phyloP scores from a whole-genome alignment of 257 asterid genomes.

The Schizonepeta tenuifolia region DNA sequence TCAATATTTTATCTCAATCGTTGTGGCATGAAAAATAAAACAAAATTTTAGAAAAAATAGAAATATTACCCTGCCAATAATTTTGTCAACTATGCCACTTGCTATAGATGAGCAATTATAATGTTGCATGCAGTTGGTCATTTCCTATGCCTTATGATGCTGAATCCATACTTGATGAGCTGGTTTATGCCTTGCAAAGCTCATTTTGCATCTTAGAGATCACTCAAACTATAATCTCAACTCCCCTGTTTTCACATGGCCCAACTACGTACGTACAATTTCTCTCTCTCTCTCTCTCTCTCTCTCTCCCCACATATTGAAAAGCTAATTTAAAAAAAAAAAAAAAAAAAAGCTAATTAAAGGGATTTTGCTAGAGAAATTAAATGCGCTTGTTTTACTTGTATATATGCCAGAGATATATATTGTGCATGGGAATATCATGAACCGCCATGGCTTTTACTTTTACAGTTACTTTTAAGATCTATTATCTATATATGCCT shows the following conservation, averaged over 20 bases:
- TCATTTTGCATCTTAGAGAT: slow-evolving; percentile 4
- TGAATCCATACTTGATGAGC: slow-evolving; percentile 22
- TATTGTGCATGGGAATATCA: slow-evolving; percentile 26
- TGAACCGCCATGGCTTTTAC: slow-evolving; percentile 1
- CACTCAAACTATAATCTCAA: slow-evolving; percentile 18
- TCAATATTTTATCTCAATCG: no score
- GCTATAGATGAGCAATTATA: no score
- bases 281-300: neutral
- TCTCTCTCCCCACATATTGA: neutral
- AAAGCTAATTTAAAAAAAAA: no score
- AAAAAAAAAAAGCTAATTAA: neutral
- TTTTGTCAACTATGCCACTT: no score
- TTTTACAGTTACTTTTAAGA: slow-evolving; percentile 4
- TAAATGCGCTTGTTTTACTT: neutral
- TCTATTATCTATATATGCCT: neutral
- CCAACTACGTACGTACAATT: neutral
- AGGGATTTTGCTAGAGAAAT: neutral
- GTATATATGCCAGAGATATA: neutral
- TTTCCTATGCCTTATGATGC: neutral
- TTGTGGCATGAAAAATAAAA: no score
- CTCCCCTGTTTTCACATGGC: slow-evolving; percentile 27
- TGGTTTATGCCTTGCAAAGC: slow-evolving; percentile 22
- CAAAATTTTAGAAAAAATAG: no score
- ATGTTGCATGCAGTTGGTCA: neutral
- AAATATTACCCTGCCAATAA: no score